Evolutionary conservation across 371 early-diverging fungal genomes (phyloP).

Genomic region (Apophysomyces ossiformis): DNA sequence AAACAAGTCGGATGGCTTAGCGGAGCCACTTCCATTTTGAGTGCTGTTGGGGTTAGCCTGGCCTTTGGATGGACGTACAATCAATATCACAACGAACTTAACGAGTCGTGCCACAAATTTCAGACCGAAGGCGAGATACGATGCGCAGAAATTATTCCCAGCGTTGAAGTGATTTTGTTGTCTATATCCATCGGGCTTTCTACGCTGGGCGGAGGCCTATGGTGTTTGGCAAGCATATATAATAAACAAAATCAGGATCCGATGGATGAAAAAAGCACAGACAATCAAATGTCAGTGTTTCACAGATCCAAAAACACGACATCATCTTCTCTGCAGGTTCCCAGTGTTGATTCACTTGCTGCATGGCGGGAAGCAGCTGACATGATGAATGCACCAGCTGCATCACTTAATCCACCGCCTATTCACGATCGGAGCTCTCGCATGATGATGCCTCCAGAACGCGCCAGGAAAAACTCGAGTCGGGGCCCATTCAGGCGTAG

Average conservation of each 20-base stretch:
- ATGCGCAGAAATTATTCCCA: slow-evolving; percentile 27
- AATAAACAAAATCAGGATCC: background rate
- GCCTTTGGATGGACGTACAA: slow-evolving; percentile 25
- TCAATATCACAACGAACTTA: slow-evolving; percentile 15
- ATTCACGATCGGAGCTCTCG: slow-evolving; percentile 1
- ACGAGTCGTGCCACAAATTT: slow-evolving; percentile 18
- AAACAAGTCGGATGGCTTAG: slow-evolving; percentile 25
- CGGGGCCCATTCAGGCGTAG: slow-evolving; percentile 13
- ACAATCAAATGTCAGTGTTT: background rate
- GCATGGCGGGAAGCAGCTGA: slow-evolving; percentile 23
- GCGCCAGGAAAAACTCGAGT: slow-evolving; percentile 9
- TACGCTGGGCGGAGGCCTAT: slow-evolving; percentile 24
- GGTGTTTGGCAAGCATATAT: slow-evolving; percentile 18
- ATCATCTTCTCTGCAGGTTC: slow-evolving; percentile 7
- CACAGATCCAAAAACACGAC: slow-evolving; percentile 16
- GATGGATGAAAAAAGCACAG: background rate
- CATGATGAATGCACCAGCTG: slow-evolving; percentile 14
- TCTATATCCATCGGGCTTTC: slow-evolving; percentile 25
- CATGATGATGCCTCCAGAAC: background rate
- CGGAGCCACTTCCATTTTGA: slow-evolving; percentile 22
- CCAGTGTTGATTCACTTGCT: slow-evolving; percentile 16
- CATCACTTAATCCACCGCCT: slow-evolving; percentile 9
- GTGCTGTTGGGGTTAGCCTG: slow-evolving; percentile 24
- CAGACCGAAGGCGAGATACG: slow-evolving; percentile 15
- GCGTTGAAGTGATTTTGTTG: slow-evolving; percentile 34